Conservation (phyloP, 2,329 filamentous ascomycete species). For the Penicillium sp. region DNA sequence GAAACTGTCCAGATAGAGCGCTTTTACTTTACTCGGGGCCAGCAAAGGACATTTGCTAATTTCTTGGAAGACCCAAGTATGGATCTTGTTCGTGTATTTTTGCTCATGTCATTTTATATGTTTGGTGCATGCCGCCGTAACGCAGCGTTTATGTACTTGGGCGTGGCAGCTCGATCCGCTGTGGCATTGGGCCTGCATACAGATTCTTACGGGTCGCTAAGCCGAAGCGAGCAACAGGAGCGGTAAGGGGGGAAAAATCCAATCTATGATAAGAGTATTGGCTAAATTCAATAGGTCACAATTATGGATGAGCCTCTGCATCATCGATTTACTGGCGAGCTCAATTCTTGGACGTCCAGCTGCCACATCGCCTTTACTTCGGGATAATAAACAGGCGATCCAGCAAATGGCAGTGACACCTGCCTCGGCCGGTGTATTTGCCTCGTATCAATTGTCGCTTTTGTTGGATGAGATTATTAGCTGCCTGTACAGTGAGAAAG, state of each 20-base stretch:
- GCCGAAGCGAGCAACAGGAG: slow-evolving; percentile 16
- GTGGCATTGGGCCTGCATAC: slow-evolving; percentile 56
- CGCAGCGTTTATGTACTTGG: slow-evolving; percentile 63
- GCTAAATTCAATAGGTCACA: slow-evolving; percentile 34
- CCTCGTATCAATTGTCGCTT: slow-evolving; percentile 44
- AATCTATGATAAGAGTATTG: background rate
- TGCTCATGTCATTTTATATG: slow-evolving; percentile 61
- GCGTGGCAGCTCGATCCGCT: slow-evolving; percentile 58
- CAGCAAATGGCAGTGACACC: slow-evolving; percentile 11
- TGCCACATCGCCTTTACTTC: slow-evolving; percentile 29
- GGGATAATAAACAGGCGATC: slow-evolving; percentile 18
- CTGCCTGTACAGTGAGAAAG: slow-evolving; percentile 42
- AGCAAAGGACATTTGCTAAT: slow-evolving; percentile 48
- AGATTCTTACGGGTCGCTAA: slow-evolving; percentile 16
- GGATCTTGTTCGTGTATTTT: slow-evolving; percentile 52
- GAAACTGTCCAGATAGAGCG: slow-evolving; percentile 32
- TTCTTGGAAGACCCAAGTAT: slow-evolving; percentile 56
- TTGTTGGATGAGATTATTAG: slow-evolving; percentile 48
- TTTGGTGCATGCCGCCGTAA: slow-evolving; percentile 59
- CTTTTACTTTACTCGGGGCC: slow-evolving; percentile 50
- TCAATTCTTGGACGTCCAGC: slow-evolving; percentile 50
- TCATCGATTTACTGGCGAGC: slow-evolving; percentile 49
- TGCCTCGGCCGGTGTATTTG: slow-evolving; percentile 33
- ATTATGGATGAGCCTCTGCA: slow-evolving; percentile 49
- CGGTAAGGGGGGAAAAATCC: background rate